Evolutionary conservation across 805 yeast species (phyloP).

Genomic region (Nakazawaea ishiwadae): DNA sequence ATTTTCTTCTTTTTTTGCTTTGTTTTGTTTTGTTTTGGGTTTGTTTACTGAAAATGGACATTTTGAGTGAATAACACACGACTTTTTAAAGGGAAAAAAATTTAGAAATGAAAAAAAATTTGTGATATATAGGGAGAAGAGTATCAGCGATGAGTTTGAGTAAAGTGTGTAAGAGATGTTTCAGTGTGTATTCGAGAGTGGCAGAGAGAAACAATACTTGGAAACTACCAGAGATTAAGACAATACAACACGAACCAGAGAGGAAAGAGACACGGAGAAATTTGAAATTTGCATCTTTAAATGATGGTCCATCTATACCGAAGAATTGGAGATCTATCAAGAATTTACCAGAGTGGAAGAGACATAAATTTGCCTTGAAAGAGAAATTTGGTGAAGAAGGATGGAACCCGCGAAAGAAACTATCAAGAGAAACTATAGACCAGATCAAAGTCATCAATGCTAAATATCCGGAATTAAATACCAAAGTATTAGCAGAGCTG

Average conservation of each 20-base stretch:
- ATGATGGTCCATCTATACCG: slow-evolving; percentile 32
- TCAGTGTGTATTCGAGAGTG: too few relatives aligned
- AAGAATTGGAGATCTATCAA: slow-evolving; percentile 37
- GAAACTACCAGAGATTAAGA: slow-evolving; percentile 12
- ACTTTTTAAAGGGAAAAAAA: too few relatives aligned
- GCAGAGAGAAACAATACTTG: slow-evolving; percentile 20
- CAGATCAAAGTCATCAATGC: slow-evolving; percentile 53
- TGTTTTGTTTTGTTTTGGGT: neutral
- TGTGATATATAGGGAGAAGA: too few relatives aligned
- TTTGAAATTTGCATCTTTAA: slow-evolving; percentile 15
- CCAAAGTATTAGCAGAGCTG: slow-evolving; percentile 54
- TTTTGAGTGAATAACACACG: neutral
- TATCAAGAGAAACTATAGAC: slow-evolving; percentile 67
- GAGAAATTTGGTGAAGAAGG: slow-evolving; percentile 53
- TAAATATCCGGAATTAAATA: slow-evolving; percentile 55
- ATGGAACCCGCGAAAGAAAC: slow-evolving; percentile 65
- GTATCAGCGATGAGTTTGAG: too few relatives aligned
- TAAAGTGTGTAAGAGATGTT: too few relatives aligned
- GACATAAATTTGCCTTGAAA: slow-evolving; percentile 57
- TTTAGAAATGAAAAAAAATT: too few relatives aligned
- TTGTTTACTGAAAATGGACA: neutral
- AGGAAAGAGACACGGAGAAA: neutral
- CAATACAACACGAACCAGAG: neutral
- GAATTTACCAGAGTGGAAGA: slow-evolving; percentile 61
- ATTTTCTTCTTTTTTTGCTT: neutral